Percentiles rank a stretch among this genome's conserved stretches.
Conservation (phyloP, 768 basidiomycete species). For the Mycena haematopus region DNA sequence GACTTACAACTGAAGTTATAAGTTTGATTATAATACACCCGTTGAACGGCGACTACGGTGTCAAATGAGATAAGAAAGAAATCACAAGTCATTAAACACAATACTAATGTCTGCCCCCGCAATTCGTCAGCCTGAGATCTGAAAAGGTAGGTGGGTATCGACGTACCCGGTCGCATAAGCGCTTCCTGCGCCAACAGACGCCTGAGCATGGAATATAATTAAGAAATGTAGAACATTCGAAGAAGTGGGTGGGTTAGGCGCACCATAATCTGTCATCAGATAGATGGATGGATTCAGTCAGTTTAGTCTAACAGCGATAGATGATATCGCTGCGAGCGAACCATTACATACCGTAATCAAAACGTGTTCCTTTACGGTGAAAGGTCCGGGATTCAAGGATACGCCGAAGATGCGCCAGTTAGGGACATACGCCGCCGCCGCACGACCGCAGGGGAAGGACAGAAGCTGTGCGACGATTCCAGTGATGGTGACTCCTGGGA, state of each 20-base stretch:
- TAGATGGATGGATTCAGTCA: not conserved
- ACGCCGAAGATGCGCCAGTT: slow-evolving; percentile 58
- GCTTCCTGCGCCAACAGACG: slow-evolving; percentile 31
- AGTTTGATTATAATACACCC: slow-evolving; percentile 71
- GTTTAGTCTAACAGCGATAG: not conserved
- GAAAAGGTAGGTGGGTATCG: not conserved
- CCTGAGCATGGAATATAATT: slow-evolving; percentile 21
- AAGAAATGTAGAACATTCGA: not conserved
- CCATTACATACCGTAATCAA: slow-evolving; percentile 52
- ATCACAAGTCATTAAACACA: not conserved
- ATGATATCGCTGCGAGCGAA: not conserved
- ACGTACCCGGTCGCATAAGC: slow-evolving; percentile 28
- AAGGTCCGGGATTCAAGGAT: slow-evolving; percentile 69
- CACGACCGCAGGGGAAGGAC: slow-evolving; percentile 67
- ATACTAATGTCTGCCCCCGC: slow-evolving; percentile 15
- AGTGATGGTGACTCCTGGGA: slow-evolving; percentile 44
- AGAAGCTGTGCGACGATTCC: slow-evolving; percentile 71
- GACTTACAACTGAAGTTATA: slow-evolving; percentile 63
- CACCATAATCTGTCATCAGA: slow-evolving; percentile 23
- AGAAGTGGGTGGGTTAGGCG: not conserved
- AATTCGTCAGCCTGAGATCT: not conserved
- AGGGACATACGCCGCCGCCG: slow-evolving; percentile 63
- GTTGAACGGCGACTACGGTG: slow-evolving; percentile 77
- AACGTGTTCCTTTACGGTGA: slow-evolving; percentile 68
- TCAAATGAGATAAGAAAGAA: slow-evolving; percentile 41